phyloP scores from a whole-genome alignment of 345 rosid genomes.

The Kernera saxatilis region DNA sequence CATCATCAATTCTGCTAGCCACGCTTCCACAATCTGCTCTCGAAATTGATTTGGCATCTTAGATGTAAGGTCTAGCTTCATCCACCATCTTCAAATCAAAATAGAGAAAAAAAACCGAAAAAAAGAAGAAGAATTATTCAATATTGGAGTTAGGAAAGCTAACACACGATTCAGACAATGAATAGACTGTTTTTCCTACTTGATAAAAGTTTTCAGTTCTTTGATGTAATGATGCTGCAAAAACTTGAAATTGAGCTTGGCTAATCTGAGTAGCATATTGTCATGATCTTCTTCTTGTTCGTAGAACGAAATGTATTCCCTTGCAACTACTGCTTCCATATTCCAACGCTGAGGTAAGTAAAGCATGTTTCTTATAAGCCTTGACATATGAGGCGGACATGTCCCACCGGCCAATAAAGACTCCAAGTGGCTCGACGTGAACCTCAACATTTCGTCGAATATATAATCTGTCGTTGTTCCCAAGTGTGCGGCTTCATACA shows the following conservation, averaged over 20 bases:
- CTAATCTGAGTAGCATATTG: not conserved
- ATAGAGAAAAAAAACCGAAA: no score
- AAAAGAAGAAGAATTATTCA: no score
- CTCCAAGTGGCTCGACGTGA: slow-evolving; percentile 7
- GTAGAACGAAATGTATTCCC: slow-evolving; percentile 3
- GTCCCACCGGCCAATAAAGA: not conserved
- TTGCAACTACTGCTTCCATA: slow-evolving; percentile 5
- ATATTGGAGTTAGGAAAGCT: no score
- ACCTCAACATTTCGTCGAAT: slow-evolving; percentile 28
- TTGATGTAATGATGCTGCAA: not conserved
- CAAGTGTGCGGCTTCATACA: slow-evolving; percentile 37
- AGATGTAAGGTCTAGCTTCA: not conserved
- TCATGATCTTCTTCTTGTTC: slow-evolving; percentile 7
- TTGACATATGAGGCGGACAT: not conserved
- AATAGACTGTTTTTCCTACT: not conserved
- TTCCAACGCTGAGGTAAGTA: slow-evolving; percentile 9
- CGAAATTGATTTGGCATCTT: slow-evolving; percentile 5
- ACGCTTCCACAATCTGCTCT: slow-evolving; percentile 3
- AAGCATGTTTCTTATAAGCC: slow-evolving; percentile 5
- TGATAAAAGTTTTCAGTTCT: not conserved
- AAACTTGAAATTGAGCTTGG: slow-evolving; percentile 17
- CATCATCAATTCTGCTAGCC: not conserved
- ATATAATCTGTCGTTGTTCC: slow-evolving; percentile 32
- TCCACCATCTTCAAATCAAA: slow-evolving; percentile 4
- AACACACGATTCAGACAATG: no score